phyloP scores from a whole-genome alignment of 306 rosid genomes.

The Hippophae tibetana region DNA sequence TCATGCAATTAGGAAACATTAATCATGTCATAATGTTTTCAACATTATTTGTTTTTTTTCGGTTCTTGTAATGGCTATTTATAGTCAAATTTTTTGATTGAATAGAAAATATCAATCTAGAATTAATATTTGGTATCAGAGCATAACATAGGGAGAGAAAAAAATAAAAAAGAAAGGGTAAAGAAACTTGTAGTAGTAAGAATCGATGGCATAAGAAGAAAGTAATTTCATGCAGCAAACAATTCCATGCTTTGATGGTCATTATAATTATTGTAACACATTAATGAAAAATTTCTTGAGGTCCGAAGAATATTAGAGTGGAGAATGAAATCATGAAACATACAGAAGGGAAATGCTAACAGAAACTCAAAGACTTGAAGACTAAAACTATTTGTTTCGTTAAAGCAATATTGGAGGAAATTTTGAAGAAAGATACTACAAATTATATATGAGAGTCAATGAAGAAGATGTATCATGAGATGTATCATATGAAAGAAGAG shows the following conservation, averaged over 20 bases:
- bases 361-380: not conserved
- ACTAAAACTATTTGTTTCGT: not conserved
- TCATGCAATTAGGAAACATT: no score
- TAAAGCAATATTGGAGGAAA: not conserved
- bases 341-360: not conserved
- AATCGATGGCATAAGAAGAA: not conserved
- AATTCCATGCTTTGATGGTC: not conserved
- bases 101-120: not conserved
- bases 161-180: not conserved
- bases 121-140: not conserved
- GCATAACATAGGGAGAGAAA: not conserved
- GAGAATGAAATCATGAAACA: not conserved
- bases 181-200: not conserved
- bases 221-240: not conserved
- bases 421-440: not conserved
- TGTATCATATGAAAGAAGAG: no score
- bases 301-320: not conserved
- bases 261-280: not conserved
- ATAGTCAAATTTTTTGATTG: no score
- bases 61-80: no score
- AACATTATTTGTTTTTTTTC: no score
- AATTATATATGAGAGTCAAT: not conserved
- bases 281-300: not conserved
- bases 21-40: no score
- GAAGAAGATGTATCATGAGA: not conserved